phyloP scores from a whole-genome alignment of 2,329 filamentous ascomycete genomes.

The Fusarium metavorans region DNA sequence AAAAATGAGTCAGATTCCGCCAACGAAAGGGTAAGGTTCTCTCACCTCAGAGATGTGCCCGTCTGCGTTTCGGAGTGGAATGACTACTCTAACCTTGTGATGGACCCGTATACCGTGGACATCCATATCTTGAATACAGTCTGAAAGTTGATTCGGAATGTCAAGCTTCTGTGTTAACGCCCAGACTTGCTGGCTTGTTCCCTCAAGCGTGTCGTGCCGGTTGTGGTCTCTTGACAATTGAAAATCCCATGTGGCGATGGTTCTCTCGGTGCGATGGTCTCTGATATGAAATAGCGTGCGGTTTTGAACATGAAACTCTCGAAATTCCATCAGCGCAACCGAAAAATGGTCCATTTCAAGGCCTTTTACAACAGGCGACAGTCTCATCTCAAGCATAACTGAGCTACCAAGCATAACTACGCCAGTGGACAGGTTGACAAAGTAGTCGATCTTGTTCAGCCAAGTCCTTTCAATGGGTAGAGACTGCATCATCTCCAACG shows the following conservation, averaged over 20 bases:
- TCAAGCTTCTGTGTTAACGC: not conserved
- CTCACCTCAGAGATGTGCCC: not conserved
- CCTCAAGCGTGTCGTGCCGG: not conserved
- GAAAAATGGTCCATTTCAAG: not conserved
- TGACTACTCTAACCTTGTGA: not conserved
- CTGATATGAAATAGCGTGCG: not conserved
- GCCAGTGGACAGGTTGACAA: not conserved
- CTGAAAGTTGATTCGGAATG: not conserved
- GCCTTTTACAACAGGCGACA: not conserved
- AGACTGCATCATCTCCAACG: not conserved
- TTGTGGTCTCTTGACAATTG: not conserved
- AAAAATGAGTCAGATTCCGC: not conserved
- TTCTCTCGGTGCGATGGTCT: not conserved
- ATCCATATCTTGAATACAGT: not conserved
- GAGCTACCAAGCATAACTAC: not conserved
- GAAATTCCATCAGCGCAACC: not conserved
- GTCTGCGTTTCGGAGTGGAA: not conserved
- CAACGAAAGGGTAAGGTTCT: not conserved
- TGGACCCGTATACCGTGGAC: not conserved
- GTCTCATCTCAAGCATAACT: not conserved
- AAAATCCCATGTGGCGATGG: not conserved
- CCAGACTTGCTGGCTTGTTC: not conserved
- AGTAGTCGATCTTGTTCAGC: not conserved
- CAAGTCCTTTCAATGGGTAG: not conserved
- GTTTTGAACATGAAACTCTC: not conserved